phyloP scores from a whole-genome alignment of 306 rosid genomes.

The Lotus japonicus region DNA sequence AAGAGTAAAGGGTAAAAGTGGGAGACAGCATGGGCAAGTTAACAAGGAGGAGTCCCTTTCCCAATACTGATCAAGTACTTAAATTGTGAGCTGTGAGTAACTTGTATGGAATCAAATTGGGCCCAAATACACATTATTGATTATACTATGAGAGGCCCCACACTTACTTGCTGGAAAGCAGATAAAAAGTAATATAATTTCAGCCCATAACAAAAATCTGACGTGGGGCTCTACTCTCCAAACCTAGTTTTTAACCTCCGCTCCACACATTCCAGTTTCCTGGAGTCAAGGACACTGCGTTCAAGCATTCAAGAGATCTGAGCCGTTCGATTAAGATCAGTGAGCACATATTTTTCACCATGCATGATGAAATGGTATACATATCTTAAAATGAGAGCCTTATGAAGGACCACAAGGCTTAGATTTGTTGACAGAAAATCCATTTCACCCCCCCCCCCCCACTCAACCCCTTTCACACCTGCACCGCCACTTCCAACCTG shows the following conservation, averaged over 20 bases:
- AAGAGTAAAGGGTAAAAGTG: background rate
- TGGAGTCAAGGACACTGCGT: no score
- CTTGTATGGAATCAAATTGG: conserved; percentile 36
- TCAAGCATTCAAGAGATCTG: no score
- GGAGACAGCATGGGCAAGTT: background rate
- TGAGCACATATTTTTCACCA: no score
- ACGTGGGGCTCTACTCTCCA: background rate
- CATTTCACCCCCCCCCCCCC: no score
- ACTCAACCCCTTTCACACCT: no score
- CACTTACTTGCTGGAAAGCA: conserved; percentile 46
- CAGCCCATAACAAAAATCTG: conserved; percentile 16
- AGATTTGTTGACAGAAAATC: no score
- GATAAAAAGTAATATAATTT: conserved; percentile 24
- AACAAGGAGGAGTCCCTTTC: conserved; percentile 2
- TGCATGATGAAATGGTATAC: no score
- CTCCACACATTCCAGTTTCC: no score
- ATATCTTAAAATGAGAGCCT: no score
- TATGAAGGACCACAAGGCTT: no score
- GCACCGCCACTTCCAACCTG: background rate
- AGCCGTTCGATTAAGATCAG: no score
- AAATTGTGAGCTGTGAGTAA: background rate
- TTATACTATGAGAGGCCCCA: conserved; percentile 22
- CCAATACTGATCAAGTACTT: conserved; percentile 8
- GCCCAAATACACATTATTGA: conserved; percentile 22
- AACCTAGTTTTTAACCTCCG: background rate